Evolutionary conservation across 441 rosid species (phyloP).

Genomic region (Adansonia grandidieri): DNA sequence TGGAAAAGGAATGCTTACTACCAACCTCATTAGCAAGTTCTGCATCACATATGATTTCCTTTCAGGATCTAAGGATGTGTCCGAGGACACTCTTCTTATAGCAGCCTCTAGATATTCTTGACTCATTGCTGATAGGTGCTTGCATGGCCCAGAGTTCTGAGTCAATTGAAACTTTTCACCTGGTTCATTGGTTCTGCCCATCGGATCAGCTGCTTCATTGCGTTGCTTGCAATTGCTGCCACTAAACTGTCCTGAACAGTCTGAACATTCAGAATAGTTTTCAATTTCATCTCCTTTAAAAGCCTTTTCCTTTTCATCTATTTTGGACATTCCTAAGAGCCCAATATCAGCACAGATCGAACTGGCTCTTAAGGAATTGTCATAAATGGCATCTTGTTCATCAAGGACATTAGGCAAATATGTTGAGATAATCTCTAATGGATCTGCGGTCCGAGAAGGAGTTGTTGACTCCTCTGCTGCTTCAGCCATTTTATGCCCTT

Average conservation of each 20-base stretch:
- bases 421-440: constrained; percentile 62
- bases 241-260: constrained; percentile 38
- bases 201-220: constrained; percentile 36
- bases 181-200: constrained; percentile 25
- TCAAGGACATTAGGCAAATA: constrained; percentile 56
- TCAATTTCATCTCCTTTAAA: constrained; percentile 30
- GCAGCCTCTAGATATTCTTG: constrained; percentile 67
- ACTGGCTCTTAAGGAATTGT: constrained; percentile 31
- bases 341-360: constrained; percentile 30
- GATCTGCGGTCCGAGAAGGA: constrained; percentile 47
- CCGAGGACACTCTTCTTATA: constrained; percentile 68
- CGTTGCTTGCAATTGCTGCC: constrained; percentile 35
- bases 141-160: constrained; percentile 42
- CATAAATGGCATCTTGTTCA: constrained; percentile 30
- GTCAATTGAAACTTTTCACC: constrained; percentile 33
- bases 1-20: constrained; percentile 21
- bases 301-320: constrained; percentile 34
- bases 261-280: constrained; percentile 19
- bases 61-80: constrained; percentile 69
- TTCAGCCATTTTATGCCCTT: constrained; percentile 45
- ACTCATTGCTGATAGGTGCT: constrained; percentile 45
- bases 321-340: constrained; percentile 32
- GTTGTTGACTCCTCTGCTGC: constrained; percentile 40
- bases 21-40: constrained; percentile 80
- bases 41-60: constrained; percentile 71